A percentile compares a stretch with the other conserved stretches of the same genome.
Evolutionary conservation across 768 basidiomycete species (phyloP).

Genomic region (Kondoa subrosea): DNA sequence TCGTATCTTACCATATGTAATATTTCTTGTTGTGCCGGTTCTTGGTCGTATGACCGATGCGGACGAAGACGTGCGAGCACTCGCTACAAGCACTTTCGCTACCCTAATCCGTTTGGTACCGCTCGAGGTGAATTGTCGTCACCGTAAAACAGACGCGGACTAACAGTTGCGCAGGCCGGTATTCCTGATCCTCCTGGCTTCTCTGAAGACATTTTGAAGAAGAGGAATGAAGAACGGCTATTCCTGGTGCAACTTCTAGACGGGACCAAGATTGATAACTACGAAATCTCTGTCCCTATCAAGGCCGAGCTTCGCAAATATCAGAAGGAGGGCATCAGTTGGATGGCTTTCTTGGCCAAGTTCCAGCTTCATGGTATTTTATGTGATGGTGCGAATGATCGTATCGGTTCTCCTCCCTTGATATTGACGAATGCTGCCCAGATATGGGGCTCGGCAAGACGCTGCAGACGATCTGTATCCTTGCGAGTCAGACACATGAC

Average conservation of each 20-base stretch:
- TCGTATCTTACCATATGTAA: conserved; percentile 86
- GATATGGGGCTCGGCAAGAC: conserved; percentile 99
- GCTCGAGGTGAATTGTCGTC: conserved; percentile 51
- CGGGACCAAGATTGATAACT: conserved; percentile 83
- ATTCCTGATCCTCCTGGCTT: conserved; percentile 92
- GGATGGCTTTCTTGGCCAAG: conserved; percentile 94
- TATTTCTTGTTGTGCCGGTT: conserved; percentile 89
- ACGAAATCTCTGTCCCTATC: conserved; percentile 66
- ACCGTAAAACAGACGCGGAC: neutral
- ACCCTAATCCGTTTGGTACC: conserved; percentile 97
- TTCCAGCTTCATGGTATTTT: conserved; percentile 95
- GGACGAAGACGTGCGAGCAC: conserved; percentile 75
- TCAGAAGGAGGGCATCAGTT: conserved; percentile 95
- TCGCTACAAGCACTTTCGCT: conserved; percentile 94
- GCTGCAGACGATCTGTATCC: conserved; percentile 88
- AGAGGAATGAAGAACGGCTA: conserved; percentile 68
- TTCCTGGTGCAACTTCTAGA: conserved; percentile 88
- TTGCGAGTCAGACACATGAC: conserved; percentile 84
- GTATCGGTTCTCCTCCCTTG: neutral
- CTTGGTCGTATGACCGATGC: conserved; percentile 93
- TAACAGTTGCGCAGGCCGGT: conserved; percentile 48
- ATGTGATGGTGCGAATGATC: conserved; percentile 48
- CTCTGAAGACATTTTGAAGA: conserved; percentile 66
- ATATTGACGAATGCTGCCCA: conserved; percentile 31
- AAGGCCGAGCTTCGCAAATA: conserved; percentile 91